A percentile compares a stretch with the other conserved stretches of the same genome.
Evolutionary conservation across 768 basidiomycete genomes (phyloP).

Genomic region (Porphyrellus cyaneotinctus): DNA sequence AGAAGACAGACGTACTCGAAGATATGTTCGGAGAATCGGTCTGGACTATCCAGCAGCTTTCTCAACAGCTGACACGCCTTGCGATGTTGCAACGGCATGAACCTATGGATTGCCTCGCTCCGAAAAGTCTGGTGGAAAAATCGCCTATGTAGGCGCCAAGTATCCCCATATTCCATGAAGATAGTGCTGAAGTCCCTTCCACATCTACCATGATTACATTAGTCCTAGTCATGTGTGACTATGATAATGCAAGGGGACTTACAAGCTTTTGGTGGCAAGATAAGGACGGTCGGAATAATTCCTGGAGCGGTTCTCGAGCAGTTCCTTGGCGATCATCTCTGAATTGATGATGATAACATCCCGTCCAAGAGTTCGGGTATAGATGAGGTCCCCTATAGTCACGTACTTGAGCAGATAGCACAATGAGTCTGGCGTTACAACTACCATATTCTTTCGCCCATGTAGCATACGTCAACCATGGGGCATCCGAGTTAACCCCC

Average conservation of each 20-base stretch:
- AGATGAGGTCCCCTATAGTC: conserved; percentile 42
- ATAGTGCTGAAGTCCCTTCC: conserved; percentile 22
- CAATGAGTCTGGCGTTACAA: not conserved
- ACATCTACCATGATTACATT: conserved; percentile 6
- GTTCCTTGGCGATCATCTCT: conserved; percentile 37
- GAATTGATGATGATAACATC: conserved; percentile 46
- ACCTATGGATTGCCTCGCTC: conserved; percentile 21
- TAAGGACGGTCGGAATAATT: conserved; percentile 51
- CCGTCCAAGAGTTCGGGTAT: conserved; percentile 43
- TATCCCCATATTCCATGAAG: conserved; percentile 30
- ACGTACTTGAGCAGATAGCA: not conserved
- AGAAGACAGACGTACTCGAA: conserved; percentile 31
- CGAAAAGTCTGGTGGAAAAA: conserved; percentile 28
- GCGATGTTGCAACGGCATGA: conserved; percentile 29
- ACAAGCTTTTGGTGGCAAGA: conserved; percentile 15
- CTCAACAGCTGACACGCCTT: conserved; percentile 31
- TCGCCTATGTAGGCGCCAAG: conserved; percentile 32
- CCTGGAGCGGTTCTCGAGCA: conserved; percentile 44
- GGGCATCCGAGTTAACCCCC: conserved; percentile 19
- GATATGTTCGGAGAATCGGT: conserved; percentile 32
- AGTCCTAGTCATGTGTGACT: not conserved
- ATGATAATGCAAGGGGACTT: not conserved
- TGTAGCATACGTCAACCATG: conserved; percentile 36
- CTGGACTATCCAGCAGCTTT: conserved; percentile 31
- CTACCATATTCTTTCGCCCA: conserved; percentile 38